Evolutionary conservation across 192 early-diverging fungal species (phyloP).

Genomic region (Borealophlyctis nickersoniae): DNA sequence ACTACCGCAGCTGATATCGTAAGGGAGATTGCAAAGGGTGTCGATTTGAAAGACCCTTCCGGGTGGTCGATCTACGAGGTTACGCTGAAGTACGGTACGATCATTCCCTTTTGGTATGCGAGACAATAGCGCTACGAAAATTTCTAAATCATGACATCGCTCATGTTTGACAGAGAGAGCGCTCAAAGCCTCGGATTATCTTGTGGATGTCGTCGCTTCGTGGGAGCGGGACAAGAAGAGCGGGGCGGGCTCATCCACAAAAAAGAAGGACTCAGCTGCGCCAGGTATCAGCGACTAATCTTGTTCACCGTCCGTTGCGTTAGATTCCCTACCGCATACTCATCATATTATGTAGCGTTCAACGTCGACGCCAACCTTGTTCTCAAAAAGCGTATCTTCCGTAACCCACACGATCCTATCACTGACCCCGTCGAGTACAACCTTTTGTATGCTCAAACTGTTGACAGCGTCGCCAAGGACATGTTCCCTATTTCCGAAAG

Average conservation of each 20-base stretch:
- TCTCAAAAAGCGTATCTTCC: conserved; percentile 51
- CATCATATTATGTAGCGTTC: conserved; percentile 5
- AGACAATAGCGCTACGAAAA: too few species aligned
- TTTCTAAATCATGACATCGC: not conserved
- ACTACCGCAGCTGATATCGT: conserved; percentile 50
- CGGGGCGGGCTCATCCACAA: conserved; percentile 6
- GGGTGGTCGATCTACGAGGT: conserved; percentile 55
- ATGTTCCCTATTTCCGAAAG: conserved; percentile 41
- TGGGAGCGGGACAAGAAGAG: conserved; percentile 35
- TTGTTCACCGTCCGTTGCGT: too few species aligned
- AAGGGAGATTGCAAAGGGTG: conserved; percentile 43
- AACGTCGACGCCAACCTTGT: conserved; percentile 34
- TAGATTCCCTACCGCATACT: too few species aligned
- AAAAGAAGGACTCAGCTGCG: conserved; percentile 23
- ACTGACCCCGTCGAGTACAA: conserved; percentile 44
- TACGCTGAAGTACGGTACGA: conserved; percentile 19
- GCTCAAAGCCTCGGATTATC: conserved; percentile 52
- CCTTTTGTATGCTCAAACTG: conserved; percentile 45
- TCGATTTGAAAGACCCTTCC: conserved; percentile 44
- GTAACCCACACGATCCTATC: conserved; percentile 34
- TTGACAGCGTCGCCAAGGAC: conserved; percentile 44
- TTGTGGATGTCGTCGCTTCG: conserved; percentile 41
- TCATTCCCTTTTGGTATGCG: too few species aligned
- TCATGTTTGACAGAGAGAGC: conserved; percentile 29
- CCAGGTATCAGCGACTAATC: not conserved